A percentile compares a stretch with the other conserved stretches of the same genome.
phyloP scores from a whole-genome alignment of 352 stramenopile species.

The Globisporangium canariense region DNA sequence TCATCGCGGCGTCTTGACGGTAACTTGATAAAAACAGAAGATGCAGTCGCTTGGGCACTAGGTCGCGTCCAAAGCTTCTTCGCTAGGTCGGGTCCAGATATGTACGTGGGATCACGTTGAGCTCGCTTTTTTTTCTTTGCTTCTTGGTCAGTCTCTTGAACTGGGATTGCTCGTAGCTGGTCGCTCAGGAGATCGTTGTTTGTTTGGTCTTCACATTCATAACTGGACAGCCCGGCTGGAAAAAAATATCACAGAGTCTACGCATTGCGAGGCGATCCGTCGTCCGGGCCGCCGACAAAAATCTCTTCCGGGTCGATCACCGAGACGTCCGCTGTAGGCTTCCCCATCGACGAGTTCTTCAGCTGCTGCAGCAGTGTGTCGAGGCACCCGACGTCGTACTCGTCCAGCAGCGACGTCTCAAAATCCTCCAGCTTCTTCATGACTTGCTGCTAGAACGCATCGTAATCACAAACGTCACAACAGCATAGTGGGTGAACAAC shows the following conservation, averaged over 20 bases:
- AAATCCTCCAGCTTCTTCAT: conserved; percentile 89
- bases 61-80: conserved; percentile 2
- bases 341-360: conserved; percentile 50
- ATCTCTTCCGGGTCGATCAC: conserved; percentile 62
- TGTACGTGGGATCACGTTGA: conserved; percentile 17
- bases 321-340: conserved; percentile 27
- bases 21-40: conserved; percentile 22
- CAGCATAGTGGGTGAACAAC: conserved; percentile 21
- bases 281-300: conserved; percentile 38
- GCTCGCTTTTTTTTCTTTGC: conserved; percentile 11
- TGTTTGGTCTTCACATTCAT: conserved; percentile 3
- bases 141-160: background rate
- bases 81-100: conserved; percentile 11
- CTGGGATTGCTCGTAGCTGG: background rate
- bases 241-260: conserved; percentile 16
- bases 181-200: background rate
- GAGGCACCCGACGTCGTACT: conserved; percentile 83
- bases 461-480: conserved; percentile 15
- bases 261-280: conserved; percentile 32
- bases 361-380: conserved; percentile 81
- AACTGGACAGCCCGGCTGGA: conserved; percentile 5
- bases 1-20: background rate
- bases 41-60: conserved; percentile 15
- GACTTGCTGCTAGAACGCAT: conserved; percentile 61
- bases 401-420: conserved; percentile 80